phyloP scores from a whole-genome alignment of 495 filamentous ascomycete genomes.

The Trichoderma erinaceum region DNA sequence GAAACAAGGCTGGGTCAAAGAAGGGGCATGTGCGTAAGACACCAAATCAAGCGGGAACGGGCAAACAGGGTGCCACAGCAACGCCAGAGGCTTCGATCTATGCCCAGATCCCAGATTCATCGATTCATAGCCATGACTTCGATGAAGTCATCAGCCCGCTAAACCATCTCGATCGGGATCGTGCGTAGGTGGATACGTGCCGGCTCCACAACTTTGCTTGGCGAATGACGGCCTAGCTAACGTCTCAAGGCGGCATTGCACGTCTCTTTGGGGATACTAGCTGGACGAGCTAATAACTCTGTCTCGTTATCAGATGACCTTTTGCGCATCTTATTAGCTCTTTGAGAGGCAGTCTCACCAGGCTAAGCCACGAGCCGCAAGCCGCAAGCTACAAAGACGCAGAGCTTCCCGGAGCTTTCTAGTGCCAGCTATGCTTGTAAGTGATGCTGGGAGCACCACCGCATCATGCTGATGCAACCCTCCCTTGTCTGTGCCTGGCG shows the following conservation, averaged over 20 bases:
- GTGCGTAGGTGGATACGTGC: background rate
- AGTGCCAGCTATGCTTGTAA: background rate
- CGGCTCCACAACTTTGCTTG: background rate
- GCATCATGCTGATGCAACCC: conserved; percentile 13
- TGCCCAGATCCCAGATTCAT: conserved; percentile 7
- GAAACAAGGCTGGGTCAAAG: background rate
- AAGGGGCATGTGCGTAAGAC: background rate
- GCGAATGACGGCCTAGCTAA: background rate
- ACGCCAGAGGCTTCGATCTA: background rate
- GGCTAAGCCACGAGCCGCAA: background rate
- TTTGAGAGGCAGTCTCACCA: background rate
- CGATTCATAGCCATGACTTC: conserved; percentile 1
- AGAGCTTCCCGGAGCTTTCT: background rate
- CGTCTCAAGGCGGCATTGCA: background rate
- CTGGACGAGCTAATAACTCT: background rate
- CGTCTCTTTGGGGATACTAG: background rate
- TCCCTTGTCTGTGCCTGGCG: conserved; percentile 9
- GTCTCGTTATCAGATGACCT: background rate
- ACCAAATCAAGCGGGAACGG: background rate
- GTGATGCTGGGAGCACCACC: conserved; percentile 3
- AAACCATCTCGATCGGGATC: conserved; percentile 8
- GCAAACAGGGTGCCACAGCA: conserved; percentile 5
- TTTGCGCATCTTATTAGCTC: background rate
- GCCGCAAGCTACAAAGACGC: background rate
- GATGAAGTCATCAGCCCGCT: conserved; percentile 7